Evolutionary conservation across 2,329 filamentous ascomycete genomes (phyloP).

Genomic region (Talaromyces sp.): DNA sequence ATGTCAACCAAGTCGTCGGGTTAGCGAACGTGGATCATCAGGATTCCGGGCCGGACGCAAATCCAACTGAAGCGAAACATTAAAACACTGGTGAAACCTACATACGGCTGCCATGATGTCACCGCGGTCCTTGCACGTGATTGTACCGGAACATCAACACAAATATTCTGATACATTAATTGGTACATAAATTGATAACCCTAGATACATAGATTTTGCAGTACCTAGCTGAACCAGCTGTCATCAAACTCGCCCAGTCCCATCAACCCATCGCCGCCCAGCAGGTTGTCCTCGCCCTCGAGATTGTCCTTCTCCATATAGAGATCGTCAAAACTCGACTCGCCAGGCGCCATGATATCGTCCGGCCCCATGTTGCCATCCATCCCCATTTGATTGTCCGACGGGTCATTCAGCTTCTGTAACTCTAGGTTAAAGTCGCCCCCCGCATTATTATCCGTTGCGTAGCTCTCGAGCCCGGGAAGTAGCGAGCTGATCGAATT

Average conservation of each 20-base stretch:
- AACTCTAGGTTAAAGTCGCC: conserved; percentile 36
- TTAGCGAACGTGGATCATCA: not conserved
- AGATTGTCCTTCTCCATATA: conserved; percentile 38
- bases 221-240: conserved; percentile 9
- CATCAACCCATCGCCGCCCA: conserved; percentile 34
- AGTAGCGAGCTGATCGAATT: conserved; percentile 23
- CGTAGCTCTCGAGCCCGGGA: conserved; percentile 27
- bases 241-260: conserved; percentile 36
- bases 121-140: not conserved
- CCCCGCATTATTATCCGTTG: conserved; percentile 26
- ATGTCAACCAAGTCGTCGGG: not conserved
- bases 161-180: not conserved
- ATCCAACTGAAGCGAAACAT: not conserved
- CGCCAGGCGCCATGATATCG: conserved; percentile 34
- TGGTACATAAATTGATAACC: not conserved
- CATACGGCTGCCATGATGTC: not conserved
- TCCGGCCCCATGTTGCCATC: conserved; percentile 22
- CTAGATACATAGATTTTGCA: not conserved
- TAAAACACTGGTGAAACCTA: not conserved
- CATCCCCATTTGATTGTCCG: conserved; percentile 15
- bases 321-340: conserved; percentile 44
- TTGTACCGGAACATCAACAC: not conserved
- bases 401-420: conserved; percentile 18
- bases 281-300: conserved; percentile 29
- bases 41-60: not conserved